Conservation (phyloP, 352 stramenopile genomes). For the Phytophthora brassicae region DNA sequence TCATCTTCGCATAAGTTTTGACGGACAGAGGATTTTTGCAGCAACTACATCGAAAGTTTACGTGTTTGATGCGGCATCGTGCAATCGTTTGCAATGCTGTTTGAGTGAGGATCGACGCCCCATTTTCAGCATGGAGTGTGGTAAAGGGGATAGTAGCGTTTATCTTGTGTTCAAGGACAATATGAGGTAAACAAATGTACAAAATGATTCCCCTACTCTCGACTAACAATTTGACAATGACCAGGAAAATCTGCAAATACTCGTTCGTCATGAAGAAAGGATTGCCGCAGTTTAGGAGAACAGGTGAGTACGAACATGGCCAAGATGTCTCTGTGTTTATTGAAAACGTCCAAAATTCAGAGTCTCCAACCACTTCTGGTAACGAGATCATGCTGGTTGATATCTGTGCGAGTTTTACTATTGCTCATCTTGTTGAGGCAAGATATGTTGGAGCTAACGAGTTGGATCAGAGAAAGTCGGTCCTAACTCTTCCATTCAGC, state of each 20-base stretch:
- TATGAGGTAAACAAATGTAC: slow-evolving; percentile 25
- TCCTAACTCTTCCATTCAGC: slow-evolving; percentile 27
- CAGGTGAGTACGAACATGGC: slow-evolving; percentile 28
- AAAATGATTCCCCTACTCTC: not conserved
- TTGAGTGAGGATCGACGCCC: slow-evolving; percentile 14
- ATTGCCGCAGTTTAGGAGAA: slow-evolving; percentile 28
- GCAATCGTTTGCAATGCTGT: slow-evolving; percentile 32
- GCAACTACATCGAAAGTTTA: slow-evolving; percentile 33
- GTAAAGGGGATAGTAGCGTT: slow-evolving; percentile 27
- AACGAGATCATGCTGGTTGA: slow-evolving; percentile 33
- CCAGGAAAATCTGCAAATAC: slow-evolving; percentile 39
- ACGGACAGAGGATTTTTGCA: slow-evolving; percentile 37
- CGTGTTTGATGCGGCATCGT: slow-evolving; percentile 40
- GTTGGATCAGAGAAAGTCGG: not conserved
- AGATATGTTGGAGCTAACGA: not conserved
- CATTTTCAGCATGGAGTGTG: slow-evolving; percentile 40
- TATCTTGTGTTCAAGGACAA: slow-evolving; percentile 33
- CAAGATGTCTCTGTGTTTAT: slow-evolving; percentile 35
- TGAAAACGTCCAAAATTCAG: slow-evolving; percentile 5
- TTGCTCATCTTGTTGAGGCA: slow-evolving; percentile 9
- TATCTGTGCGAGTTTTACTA: slow-evolving; percentile 29
- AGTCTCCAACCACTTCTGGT: not conserved
- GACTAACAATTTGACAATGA: not conserved
- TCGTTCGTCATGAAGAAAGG: slow-evolving; percentile 29
- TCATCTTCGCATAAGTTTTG: slow-evolving; percentile 36